Evolutionary conservation across 1,139 yeast species (phyloP).

Genomic region (Magnusiomyces fungicola): DNA sequence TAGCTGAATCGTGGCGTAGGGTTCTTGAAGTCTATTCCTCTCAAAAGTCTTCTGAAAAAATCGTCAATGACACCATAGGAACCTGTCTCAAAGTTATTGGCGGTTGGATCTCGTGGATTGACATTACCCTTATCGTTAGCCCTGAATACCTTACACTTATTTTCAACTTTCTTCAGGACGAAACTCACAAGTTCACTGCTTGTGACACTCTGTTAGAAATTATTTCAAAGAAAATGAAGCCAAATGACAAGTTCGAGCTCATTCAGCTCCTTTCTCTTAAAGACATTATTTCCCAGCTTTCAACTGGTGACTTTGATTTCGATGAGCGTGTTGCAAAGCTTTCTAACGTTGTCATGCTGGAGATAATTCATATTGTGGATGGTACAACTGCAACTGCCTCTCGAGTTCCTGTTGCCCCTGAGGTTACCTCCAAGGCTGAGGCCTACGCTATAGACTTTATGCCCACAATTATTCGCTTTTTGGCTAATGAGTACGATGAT

Average conservation of each 20-base stretch:
- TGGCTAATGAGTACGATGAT: conserved; percentile 82
- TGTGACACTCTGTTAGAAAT: conserved; percentile 74
- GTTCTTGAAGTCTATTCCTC: conserved; percentile 39
- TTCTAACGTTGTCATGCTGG: conserved; percentile 67
- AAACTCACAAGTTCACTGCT: conserved; percentile 44
- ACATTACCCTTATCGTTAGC: conserved; percentile 68
- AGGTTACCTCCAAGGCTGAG: conserved; percentile 32
- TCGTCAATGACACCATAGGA: conserved; percentile 42
- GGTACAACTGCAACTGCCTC: conserved; percentile 33
- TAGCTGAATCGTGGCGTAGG: conserved; percentile 63
- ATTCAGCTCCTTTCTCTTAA: conserved; percentile 63
- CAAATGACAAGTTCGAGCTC: conserved; percentile 74
- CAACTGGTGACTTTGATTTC: conserved; percentile 53
- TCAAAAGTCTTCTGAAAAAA: conserved; percentile 12
- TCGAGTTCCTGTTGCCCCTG: conserved; percentile 17
- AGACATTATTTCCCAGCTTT: conserved; percentile 38
- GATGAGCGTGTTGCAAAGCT: conserved; percentile 72
- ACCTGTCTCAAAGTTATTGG: conserved; percentile 67
- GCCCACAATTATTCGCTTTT: conserved; percentile 65
- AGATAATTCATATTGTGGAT: conserved; percentile 60
- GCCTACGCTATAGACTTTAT: conserved; percentile 51
- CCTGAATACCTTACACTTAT: conserved; percentile 57
- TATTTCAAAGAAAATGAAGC: conserved; percentile 85
- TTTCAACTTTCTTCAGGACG: conserved; percentile 48
- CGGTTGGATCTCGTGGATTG: conserved; percentile 91